Conservation (phyloP, 164 flowering plant genomes). For the Protea cynaroides region DNA sequence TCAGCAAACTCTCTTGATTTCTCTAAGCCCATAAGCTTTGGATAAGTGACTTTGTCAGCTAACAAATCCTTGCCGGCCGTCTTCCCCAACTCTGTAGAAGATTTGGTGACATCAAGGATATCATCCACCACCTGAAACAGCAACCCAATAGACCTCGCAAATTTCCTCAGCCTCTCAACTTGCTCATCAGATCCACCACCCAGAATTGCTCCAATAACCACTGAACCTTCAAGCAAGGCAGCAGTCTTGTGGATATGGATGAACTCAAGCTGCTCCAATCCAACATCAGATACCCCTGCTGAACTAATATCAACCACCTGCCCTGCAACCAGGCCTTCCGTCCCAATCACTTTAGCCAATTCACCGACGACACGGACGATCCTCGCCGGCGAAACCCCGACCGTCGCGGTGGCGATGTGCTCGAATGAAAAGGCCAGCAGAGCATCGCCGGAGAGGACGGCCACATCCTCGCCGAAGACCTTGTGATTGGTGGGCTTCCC, state of each 20-base stretch:
- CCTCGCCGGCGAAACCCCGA: conserved; percentile 33
- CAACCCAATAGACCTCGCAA: conserved; percentile 55
- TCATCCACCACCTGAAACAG: conserved; percentile 83
- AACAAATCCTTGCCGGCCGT: conserved; percentile 76
- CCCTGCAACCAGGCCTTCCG: conserved; percentile 71
- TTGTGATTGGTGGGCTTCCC: conserved; percentile 77
- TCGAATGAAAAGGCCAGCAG: conserved; percentile 65
- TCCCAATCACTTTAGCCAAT: conserved; percentile 51
- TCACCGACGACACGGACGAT: conserved; percentile 51
- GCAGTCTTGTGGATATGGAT: conserved; percentile 79
- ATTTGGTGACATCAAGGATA: conserved; percentile 65
- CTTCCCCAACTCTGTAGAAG: conserved; percentile 65
- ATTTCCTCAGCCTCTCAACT: conserved; percentile 51
- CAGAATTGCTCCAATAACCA: conserved; percentile 62
- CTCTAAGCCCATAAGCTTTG: conserved; percentile 64
- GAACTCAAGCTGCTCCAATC: conserved; percentile 54
- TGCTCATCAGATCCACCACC: conserved; percentile 65
- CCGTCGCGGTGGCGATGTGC: conserved; percentile 44
- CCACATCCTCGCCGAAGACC: conserved; percentile 66
- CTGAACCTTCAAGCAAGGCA: conserved; percentile 55
- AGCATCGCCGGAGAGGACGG: conserved; percentile 75
- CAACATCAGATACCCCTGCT: conserved; percentile 43
- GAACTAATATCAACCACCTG: conserved; percentile 65
- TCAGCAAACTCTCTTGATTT: conserved; percentile 57
- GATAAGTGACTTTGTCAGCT: conserved; percentile 66